Conservation (phyloP, 2,329 filamentous ascomycete species). For the Apiospora pterosperma region DNA sequence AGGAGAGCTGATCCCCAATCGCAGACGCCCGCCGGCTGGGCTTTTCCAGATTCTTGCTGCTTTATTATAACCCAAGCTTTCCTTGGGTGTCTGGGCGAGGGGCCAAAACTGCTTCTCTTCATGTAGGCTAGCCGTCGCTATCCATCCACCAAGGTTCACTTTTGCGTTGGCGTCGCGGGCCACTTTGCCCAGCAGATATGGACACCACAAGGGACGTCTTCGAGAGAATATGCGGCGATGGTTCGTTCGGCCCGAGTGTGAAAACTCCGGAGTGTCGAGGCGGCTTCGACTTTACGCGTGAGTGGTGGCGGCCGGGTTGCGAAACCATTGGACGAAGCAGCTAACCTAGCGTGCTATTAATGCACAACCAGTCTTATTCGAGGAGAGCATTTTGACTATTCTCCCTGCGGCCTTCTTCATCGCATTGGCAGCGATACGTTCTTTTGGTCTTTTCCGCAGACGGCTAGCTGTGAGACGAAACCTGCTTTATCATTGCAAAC, state of each 20-base stretch:
- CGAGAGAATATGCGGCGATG: conserved; percentile 2
- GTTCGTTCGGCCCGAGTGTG: conserved; percentile 7
- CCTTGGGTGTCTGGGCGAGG: background rate
- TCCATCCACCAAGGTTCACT: background rate
- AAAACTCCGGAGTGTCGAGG: conserved; percentile 8
- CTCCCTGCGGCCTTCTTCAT: conserved; percentile 5
- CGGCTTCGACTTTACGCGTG: conserved; percentile 11
- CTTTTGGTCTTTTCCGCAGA: background rate
- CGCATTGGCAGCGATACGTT: conserved; percentile 5
- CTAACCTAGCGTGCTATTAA: background rate
- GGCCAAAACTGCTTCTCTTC: background rate
- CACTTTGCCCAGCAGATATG: background rate
- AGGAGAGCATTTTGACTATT: conserved; percentile 5
- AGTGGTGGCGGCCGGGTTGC: background rate
- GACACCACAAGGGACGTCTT: background rate
- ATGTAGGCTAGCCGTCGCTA: background rate
- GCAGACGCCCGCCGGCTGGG: background rate
- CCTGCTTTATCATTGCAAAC: conserved; percentile 2
- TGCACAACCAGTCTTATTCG: conserved; percentile 1
- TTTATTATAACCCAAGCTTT: too few relatives aligned
- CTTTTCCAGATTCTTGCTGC: background rate
- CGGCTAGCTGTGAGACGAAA: background rate
- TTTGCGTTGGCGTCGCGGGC: background rate
- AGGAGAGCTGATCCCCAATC: background rate
- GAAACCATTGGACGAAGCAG: background rate